Base-by-base conservation (phyloP, 148 eudicot genomes). In the Suaeda aralocaspica region DNA sequence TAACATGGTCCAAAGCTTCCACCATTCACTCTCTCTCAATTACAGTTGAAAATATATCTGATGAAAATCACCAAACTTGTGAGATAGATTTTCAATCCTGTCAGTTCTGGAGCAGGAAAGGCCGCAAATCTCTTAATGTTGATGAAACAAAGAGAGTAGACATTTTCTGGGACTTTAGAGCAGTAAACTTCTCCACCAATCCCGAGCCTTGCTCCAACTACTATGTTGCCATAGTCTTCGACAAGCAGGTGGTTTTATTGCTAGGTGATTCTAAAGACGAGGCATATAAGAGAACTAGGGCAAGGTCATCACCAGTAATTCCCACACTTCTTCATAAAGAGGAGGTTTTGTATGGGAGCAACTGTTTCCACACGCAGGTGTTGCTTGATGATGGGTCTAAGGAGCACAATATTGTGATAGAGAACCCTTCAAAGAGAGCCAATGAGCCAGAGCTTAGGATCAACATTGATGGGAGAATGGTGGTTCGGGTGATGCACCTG, bases 101-200 rank as follows among this genome's bases (percentile, higher is more conserved):
- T 31, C 79, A 76, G 56, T 70, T 76, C 22, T 76, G 79, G 79
- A 70, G 74, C 59, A 64, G 74, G 66, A 76, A 76, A 76, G 79
- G 79, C 41, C 79, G 70, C 19, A 76, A 70, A 46, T 53, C 79
- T 52, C 58, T 76, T 7, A 46, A 64, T 1, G 71, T 76, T n/a
- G 78, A 75, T 55, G 74, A 64, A 24, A 21, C 58, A 24, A 64
- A 26, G 25, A 69, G 78, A 44, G 79, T 76, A 30, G 79, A 70
- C 59, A 28, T 76, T 31, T 76, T 53, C 64, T 76, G 79, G 79
- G 79, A 76, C 56, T 64, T 76, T 6, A 52, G 68, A 10, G 59
- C 49, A 12, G 79, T 65, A 36, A 76, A 76, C 58, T 76, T 76
- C 44, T 70, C 70, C 15, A 51, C 49, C 59, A 76, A 70, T 55